Evolutionary conservation across 1,284 basidiomycete species (phyloP).

Genomic region (Boletus sp.): DNA sequence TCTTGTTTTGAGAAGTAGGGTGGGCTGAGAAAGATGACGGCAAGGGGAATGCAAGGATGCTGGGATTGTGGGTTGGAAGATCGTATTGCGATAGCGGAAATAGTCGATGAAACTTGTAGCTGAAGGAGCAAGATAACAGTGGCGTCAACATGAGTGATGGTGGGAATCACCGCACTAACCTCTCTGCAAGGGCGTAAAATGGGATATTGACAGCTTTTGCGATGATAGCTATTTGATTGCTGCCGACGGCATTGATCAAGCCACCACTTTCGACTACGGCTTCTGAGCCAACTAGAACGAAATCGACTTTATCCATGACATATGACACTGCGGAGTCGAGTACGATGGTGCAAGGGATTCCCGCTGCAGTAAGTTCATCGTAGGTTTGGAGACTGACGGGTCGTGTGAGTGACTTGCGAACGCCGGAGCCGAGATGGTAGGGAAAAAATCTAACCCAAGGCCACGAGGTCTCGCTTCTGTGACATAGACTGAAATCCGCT

Average conservation of each 20-base stretch:
- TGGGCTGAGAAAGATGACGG: slow-evolving; percentile 30
- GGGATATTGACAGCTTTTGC: slow-evolving; percentile 94
- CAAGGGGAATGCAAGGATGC: slow-evolving; percentile 61
- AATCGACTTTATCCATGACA: slow-evolving; percentile 93
- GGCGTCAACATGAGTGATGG: slow-evolving; percentile 24
- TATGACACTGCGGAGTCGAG: slow-evolving; percentile 97
- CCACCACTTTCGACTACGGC: slow-evolving; percentile 95
- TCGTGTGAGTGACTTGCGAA: slow-evolving; percentile 9
- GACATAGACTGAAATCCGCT: slow-evolving; percentile 95
- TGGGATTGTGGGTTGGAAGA: slow-evolving; percentile 78
- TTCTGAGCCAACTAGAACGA: slow-evolving; percentile 94
- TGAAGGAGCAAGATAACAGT: slow-evolving; percentile 33
- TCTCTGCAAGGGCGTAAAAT: slow-evolving; percentile 95
- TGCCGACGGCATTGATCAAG: slow-evolving; percentile 86
- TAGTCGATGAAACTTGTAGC: slow-evolving; percentile 96
- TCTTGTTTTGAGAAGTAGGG: slow-evolving; percentile 17
- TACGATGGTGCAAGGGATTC: slow-evolving; percentile 92
- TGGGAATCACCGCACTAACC: slow-evolving; percentile 43
- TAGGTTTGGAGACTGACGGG: slow-evolving; percentile 80
- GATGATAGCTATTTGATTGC: slow-evolving; percentile 94
- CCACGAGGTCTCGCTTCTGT: slow-evolving; percentile 90
- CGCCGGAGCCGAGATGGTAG: slow-evolving; percentile 14
- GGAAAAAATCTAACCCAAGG: slow-evolving; percentile 53
- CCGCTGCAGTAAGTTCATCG: slow-evolving; percentile 75
- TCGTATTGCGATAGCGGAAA: slow-evolving; percentile 98